Conservation (phyloP, 140 eudicot species). For the Cichorium intybus region DNA sequence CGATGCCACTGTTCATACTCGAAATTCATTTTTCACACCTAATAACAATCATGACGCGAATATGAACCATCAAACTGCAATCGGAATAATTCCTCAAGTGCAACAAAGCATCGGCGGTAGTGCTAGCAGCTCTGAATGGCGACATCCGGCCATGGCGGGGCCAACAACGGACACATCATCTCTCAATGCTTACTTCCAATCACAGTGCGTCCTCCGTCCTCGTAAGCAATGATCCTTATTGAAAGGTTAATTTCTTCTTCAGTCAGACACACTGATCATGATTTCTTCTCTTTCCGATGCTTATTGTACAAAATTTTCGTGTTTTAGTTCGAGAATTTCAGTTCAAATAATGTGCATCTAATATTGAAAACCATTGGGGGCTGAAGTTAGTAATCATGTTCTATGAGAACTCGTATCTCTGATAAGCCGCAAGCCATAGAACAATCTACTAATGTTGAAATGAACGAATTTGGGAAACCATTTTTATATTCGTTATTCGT, state of each 20-base stretch:
- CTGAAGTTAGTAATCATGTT: background rate
- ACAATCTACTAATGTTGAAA: too few species aligned
- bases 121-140: constrained; percentile 7
- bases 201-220: constrained; percentile 27
- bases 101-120: constrained; percentile 5
- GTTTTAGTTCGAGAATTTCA: background rate
- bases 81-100: constrained; percentile 10
- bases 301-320: background rate
- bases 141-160: constrained; percentile 27
- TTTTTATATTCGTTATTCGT: too few species aligned
- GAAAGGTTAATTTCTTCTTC: background rate
- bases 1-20: background rate
- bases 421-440: too few species aligned
- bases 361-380: background rate
- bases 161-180: constrained; percentile 9
- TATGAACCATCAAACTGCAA: background rate
- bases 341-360: background rate
- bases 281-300: background rate
- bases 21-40: background rate
- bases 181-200: constrained; percentile 18
- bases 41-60: background rate
- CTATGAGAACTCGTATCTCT: background rate
- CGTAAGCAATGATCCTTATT: constrained; percentile 5
- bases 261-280: background rate
- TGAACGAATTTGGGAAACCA: too few species aligned